Percentiles rank a stretch among this genome's conserved stretches.
These are phyloP conservation scores for Rosellinia necatrix DNA, from an alignment of 2,329 filamentous ascomycete genomes.

Conservation along the genomic window DNA sequence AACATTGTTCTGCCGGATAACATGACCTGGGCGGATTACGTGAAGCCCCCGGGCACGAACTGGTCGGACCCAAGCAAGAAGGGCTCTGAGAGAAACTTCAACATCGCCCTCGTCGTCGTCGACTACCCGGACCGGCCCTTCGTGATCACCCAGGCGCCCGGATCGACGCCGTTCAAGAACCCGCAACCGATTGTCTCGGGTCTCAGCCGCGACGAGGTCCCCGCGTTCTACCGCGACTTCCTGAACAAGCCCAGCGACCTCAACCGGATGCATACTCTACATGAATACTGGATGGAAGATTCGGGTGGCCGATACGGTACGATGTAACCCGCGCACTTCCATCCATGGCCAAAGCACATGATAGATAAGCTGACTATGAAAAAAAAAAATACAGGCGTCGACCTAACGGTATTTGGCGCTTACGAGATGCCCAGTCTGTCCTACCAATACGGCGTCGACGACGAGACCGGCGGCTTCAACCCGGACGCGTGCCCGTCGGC, in stretches of 20 bases:
- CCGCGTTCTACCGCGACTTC: slow-evolving; percentile 55
- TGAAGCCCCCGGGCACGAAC: slow-evolving; percentile 50
- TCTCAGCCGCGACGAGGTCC: slow-evolving; percentile 51
- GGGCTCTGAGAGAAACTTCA: slow-evolving; percentile 57
- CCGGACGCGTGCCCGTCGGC: slow-evolving; percentile 50
- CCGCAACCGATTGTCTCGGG: slow-evolving; percentile 50
- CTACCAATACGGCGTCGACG: slow-evolving; percentile 57
- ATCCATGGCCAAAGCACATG: background rate
- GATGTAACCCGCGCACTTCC: background rate
- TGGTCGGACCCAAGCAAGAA: slow-evolving; percentile 52
- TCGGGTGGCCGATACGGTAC: slow-evolving; percentile 50
- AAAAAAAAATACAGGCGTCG: slow-evolving; percentile 47
- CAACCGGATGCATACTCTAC: slow-evolving; percentile 57
- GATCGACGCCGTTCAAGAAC: slow-evolving; percentile 56
- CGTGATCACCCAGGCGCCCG: slow-evolving; percentile 50
- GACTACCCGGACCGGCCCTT: slow-evolving; percentile 57
- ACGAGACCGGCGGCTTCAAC: slow-evolving; percentile 49
- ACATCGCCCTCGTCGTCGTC: slow-evolving; percentile 58
- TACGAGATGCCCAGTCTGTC: slow-evolving; percentile 53
- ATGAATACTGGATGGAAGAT: slow-evolving; percentile 64
- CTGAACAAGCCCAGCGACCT: slow-evolving; percentile 55
- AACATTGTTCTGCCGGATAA: slow-evolving; percentile 58
- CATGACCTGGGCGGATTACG: slow-evolving; percentile 58
- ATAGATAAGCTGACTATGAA: background rate
- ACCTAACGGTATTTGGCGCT: slow-evolving; percentile 56